Conservation (phyloP, 2,329 filamentous ascomycete species). For the Aureobasidium sp. region DNA sequence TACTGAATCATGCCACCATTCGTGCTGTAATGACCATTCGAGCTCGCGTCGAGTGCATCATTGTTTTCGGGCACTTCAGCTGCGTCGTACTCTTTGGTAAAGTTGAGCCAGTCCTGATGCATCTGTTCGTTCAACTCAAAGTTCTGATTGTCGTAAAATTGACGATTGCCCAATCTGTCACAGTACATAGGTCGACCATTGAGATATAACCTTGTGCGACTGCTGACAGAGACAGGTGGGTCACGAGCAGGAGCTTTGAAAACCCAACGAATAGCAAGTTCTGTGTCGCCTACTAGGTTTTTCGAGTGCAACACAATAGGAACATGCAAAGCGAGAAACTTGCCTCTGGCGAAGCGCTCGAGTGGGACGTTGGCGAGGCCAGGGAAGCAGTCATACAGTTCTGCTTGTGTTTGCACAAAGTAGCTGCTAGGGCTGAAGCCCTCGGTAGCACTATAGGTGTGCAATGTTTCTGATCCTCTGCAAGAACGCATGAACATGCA, state of each 20-base stretch:
- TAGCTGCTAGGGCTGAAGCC: neutral
- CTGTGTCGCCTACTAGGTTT: neutral
- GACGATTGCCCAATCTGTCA: neutral
- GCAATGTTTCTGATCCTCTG: neutral
- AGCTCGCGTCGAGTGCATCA: conserved; percentile 22
- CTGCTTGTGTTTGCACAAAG: neutral
- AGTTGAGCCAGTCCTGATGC: neutral
- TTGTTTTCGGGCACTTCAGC: conserved; percentile 17
- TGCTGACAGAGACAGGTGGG: neutral
- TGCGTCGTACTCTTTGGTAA: conserved; percentile 20
- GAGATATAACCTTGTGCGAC: conserved; percentile 5
- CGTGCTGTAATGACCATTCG: conserved; percentile 18
- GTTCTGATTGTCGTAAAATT: neutral
- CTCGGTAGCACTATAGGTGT: conserved; percentile 8
- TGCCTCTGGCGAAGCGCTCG: neutral
- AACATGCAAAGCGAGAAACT: neutral
- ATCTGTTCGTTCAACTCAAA: neutral
- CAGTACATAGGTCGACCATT: neutral
- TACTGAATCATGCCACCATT: conserved; percentile 24
- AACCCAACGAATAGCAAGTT: neutral
- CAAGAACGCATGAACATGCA: conserved; percentile 14
- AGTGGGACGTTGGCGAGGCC: neutral
- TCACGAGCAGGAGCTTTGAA: neutral
- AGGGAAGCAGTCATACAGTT: neutral
- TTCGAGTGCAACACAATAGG: conserved; percentile 6